phyloP scores from a whole-genome alignment of 139 green algal species.

The Chlamydomonas sp. region DNA sequence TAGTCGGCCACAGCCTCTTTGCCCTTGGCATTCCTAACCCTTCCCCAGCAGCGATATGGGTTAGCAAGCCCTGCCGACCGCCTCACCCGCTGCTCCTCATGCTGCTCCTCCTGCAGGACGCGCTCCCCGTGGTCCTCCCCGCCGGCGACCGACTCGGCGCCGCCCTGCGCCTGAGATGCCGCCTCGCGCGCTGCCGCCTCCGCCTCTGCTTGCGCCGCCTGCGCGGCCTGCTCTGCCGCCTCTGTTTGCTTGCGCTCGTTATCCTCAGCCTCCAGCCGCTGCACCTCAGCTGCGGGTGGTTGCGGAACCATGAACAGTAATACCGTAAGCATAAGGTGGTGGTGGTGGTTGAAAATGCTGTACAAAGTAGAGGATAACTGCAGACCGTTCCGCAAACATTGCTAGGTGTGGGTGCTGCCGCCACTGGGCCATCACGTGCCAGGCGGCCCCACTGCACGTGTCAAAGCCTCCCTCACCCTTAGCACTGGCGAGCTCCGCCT shows the following conservation, averaged over 20 bases:
- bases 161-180: neutral
- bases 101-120: neutral
- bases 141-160: neutral
- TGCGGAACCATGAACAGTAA: too few relatives aligned
- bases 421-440: too few relatives aligned
- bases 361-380: too few relatives aligned
- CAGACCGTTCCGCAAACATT: too few relatives aligned
- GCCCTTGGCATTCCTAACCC: too few relatives aligned
- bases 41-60: too few relatives aligned
- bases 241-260: neutral
- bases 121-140: neutral
- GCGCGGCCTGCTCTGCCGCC: neutral
- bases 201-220: constrained; percentile 23
- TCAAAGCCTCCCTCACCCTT: constrained; percentile 27
- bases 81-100: constrained; percentile 6
- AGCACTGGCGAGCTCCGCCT: constrained; percentile 34
- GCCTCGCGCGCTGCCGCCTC: constrained; percentile 29
- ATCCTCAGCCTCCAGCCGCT: constrained; percentile 31
- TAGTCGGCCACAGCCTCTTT: neutral
- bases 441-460: too few relatives aligned
- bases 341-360: too few relatives aligned
- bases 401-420: too few relatives aligned
- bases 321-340: too few relatives aligned
- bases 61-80: neutral
- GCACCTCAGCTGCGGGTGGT: neutral